A percentile compares a stretch with the other conserved stretches of the same genome.
Conservation (phyloP, 2,329 filamentous ascomycete species). For the Paracoccidioides lutzii region DNA sequence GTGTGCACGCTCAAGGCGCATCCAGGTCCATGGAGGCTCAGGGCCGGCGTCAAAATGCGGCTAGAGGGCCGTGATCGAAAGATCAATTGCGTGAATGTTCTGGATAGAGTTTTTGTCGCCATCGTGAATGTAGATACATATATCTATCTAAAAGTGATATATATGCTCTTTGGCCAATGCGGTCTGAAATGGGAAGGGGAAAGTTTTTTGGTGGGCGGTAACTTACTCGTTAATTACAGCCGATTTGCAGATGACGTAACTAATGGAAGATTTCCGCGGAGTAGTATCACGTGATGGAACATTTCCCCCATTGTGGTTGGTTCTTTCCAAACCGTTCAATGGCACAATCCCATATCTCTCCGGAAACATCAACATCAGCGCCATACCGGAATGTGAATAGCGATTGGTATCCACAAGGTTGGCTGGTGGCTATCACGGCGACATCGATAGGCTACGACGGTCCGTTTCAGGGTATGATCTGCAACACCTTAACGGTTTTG, state of each 20-base stretch:
- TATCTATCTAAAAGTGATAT: background rate
- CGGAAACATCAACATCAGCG: too few relatives aligned
- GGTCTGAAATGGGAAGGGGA: background rate
- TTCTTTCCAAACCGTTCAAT: too few relatives aligned
- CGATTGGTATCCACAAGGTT: too few relatives aligned
- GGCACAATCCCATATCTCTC: too few relatives aligned
- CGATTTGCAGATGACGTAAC: conserved; percentile 1
- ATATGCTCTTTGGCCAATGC: background rate
- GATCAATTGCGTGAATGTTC: background rate
- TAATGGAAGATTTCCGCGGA: background rate
- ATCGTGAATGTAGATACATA: background rate
- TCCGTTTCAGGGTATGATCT: too few relatives aligned
- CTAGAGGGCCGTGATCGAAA: background rate
- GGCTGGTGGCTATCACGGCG: too few relatives aligned
- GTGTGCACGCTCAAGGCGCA: conserved; percentile 29
- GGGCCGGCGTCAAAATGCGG: background rate
- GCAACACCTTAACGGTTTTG: too few relatives aligned
- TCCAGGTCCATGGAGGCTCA: background rate
- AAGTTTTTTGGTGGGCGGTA: background rate
- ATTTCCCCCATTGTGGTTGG: background rate
- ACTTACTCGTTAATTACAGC: background rate
- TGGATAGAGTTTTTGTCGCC: background rate
- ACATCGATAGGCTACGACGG: too few relatives aligned
- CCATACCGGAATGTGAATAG: too few relatives aligned
- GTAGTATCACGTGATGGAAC: background rate